These are phyloP conservation scores for Anethum foeniculum DNA, from an alignment of 140 eudicot genomes.

Conservation along the genomic window DNA sequence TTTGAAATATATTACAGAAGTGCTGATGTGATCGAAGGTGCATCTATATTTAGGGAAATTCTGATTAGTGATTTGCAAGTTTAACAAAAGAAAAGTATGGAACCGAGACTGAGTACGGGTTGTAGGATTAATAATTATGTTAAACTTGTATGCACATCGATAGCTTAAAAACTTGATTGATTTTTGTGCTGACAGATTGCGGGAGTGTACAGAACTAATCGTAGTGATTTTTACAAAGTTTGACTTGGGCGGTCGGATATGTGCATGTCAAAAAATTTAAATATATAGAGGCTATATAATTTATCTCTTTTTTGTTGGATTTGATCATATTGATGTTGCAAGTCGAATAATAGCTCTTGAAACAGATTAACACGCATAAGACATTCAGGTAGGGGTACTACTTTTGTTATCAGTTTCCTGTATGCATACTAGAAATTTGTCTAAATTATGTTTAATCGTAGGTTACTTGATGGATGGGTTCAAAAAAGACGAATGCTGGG, in stretches of 20 bases:
- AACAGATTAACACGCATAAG: background rate
- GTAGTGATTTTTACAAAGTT: background rate
- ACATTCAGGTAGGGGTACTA: background rate
- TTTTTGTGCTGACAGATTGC: background rate
- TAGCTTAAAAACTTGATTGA: background rate
- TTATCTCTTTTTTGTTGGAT: background rate
- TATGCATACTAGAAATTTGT: background rate
- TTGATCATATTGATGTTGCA: background rate
- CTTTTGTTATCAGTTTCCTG: background rate
- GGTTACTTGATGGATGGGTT: conserved; percentile 1
- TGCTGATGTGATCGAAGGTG: background rate
- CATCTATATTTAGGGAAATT: background rate
- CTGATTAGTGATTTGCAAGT: background rate
- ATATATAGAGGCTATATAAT: too few species aligned
- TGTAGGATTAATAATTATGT: background rate
- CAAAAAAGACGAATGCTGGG: background rate
- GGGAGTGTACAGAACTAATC: background rate
- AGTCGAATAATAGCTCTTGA: background rate
- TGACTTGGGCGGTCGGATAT: background rate
- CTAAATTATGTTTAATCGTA: background rate
- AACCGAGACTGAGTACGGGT: background rate
- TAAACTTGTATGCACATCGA: background rate
- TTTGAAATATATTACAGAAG: background rate
- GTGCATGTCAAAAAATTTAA: background rate
- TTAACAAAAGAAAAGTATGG: background rate